phyloP scores from a whole-genome alignment of 108 stramenopile species.

The Chaetoceros tenuissimus region DNA sequence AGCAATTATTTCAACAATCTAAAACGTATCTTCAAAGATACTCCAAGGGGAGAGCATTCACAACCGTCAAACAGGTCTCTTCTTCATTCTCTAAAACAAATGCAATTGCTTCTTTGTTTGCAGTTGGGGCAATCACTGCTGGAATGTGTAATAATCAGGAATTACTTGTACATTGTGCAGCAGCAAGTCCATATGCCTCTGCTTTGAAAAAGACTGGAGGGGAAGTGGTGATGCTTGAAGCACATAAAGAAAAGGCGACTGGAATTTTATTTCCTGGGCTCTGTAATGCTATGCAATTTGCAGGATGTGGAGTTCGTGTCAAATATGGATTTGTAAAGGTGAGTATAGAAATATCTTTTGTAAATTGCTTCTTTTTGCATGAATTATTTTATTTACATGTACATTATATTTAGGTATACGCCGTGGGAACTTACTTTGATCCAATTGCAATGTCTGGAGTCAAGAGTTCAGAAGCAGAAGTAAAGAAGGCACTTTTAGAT shows the following conservation, averaged over 20 bases:
- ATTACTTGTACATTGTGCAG: too few species aligned
- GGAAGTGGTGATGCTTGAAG: conserved; percentile 46
- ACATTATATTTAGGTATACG: conserved; percentile 45
- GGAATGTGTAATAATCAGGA: too few species aligned
- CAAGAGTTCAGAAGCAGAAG: conserved; percentile 35
- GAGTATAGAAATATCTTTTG: background rate
- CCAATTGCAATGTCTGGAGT: conserved; percentile 66
- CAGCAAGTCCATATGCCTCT: too few species aligned
- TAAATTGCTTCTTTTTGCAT: background rate
- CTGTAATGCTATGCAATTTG: conserved; percentile 65
- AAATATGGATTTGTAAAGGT: conserved; percentile 86
- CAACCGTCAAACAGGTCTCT: too few species aligned
- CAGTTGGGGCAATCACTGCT: too few species aligned
- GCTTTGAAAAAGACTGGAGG: conserved; percentile 28
- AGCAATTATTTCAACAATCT: too few species aligned
- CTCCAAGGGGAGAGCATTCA: too few species aligned
- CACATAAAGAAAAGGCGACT: conserved; percentile 58
- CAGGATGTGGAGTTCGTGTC: conserved; percentile 76
- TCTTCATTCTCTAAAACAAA: too few species aligned
- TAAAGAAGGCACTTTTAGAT: conserved; percentile 65
- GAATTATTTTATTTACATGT: background rate
- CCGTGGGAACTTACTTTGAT: conserved; percentile 79
- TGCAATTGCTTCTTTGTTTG: too few species aligned
- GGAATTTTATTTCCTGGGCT: conserved; percentile 73
- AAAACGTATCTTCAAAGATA: too few species aligned